Conservation (phyloP, 306 rosid genomes). For the Leucaena leucocephala region DNA sequence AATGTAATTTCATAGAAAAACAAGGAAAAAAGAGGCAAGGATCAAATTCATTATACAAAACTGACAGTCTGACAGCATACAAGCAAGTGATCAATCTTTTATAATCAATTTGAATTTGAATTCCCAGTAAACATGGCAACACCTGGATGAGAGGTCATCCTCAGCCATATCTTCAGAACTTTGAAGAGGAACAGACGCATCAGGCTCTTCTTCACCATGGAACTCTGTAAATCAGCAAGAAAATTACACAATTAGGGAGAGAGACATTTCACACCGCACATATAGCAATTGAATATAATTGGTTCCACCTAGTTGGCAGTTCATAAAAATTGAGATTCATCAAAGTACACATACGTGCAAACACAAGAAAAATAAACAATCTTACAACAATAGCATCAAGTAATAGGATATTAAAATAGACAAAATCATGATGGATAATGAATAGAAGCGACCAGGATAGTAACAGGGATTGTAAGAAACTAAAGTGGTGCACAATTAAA, state of each 20-base stretch:
- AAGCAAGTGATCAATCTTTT: constrained; percentile 11
- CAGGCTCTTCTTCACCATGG: constrained; percentile 72
- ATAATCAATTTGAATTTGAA: not conserved
- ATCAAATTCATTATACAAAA: constrained; percentile 23
- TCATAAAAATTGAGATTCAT: constrained; percentile 21
- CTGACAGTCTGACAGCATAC: not conserved
- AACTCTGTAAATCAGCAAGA: constrained; percentile 60
- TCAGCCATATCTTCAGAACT: constrained; percentile 76
- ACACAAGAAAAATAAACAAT: not conserved
- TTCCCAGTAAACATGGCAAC: constrained; percentile 25
- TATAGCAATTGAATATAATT: constrained; percentile 1
- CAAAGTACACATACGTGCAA: not conserved
- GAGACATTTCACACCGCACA: constrained; percentile 11
- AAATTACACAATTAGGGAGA: constrained; percentile 13
- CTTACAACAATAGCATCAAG: not conserved
- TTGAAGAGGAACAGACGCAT: constrained; percentile 73
- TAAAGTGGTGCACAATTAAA: not conserved
- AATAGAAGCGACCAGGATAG: not conserved
- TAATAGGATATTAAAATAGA: not conserved
- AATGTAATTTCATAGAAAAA: not conserved
- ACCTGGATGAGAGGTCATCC: constrained; percentile 91
- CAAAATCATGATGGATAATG: not conserved
- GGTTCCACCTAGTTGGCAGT: constrained; percentile 20
- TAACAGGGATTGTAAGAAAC: not conserved
- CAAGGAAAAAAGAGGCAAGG: not conserved